Conservation (phyloP, 345 rosid species). For the Barbarea vulgaris region DNA sequence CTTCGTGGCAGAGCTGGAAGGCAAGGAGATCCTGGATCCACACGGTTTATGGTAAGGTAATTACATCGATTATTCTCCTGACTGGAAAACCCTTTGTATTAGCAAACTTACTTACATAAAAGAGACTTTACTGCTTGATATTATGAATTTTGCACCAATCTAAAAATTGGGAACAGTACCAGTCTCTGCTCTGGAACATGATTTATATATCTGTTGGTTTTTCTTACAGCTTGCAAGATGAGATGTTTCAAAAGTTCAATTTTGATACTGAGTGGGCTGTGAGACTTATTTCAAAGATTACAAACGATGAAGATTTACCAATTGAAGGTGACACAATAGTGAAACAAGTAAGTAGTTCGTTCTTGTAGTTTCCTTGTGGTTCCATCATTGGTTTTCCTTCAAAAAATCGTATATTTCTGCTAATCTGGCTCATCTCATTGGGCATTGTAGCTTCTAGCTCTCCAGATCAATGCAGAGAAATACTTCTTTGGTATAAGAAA, state of each 20-base stretch:
- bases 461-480: slow-evolving; percentile 94
- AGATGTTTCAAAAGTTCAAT: slow-evolving; percentile 95
- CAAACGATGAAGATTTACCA: slow-evolving; percentile 81
- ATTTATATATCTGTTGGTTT: slow-evolving; percentile 1
- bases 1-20: slow-evolving; percentile 99
- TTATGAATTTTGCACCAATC: slow-evolving; percentile 4
- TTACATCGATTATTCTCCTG: slow-evolving; percentile 18
- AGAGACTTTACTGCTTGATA: slow-evolving; percentile 8
- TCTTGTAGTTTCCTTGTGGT: slow-evolving; percentile 17
- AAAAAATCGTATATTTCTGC: slow-evolving; percentile 1
- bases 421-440: slow-evolving; percentile 32
- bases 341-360: slow-evolving; percentile 62
- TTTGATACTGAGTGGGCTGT: slow-evolving; percentile 97
- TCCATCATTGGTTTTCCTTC: slow-evolving; percentile 12
- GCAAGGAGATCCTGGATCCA: slow-evolving; percentile 98
- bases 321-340: slow-evolving; percentile 87
- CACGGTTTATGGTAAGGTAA: slow-evolving; percentile 97
- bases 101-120: slow-evolving; percentile 14
- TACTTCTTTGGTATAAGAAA: slow-evolving; percentile 87
- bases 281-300: slow-evolving; percentile 78
- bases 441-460: slow-evolving; percentile 66
- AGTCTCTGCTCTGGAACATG: slow-evolving; percentile 8
- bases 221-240: slow-evolving; percentile 87
- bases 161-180: not conserved
- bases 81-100: slow-evolving; percentile 10